Base-by-base conservation (phyloP, 306 rosid species). In the Cucumis cinereus region DNA sequence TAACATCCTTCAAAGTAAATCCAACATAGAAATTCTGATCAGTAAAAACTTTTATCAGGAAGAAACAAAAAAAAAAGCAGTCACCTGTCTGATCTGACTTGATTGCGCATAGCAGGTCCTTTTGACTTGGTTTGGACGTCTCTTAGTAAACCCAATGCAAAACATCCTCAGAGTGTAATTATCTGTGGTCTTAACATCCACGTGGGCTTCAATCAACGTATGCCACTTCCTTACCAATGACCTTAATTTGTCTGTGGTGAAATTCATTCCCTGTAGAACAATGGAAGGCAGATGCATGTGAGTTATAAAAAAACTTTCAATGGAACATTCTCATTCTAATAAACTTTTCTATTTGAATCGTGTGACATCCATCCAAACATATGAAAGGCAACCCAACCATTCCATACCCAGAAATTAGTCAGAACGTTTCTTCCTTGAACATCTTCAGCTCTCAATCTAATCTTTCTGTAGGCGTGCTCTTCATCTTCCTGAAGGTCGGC, bases 401-500 rank as follows among this genome's bases (percentile, higher is more conserved):
- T 7, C 23, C 88, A 75, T 90, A 94, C 99, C 96, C 96, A 92
- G 87, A 94, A 94, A 75, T 94, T 94, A 0, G 99, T 94, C 20
- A 92, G 81, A 16, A 94, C 96, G 81, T 87, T 89, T 81, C 77
- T 92, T 26, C 97, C 99, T 73, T 94, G 97, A 68, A 94, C 92
- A 81, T 94, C 99, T 77, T 94, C 99, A 56, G 96, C 96, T 77
- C 99, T 92, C 91, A 94, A 79, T 36, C 98, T 70, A 73, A 94
- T 89, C 99, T 94, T 94, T 77, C 93, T 90, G 95, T 81, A 94
- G 2, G 99, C 89, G 19, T 92, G 95, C 43, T 94, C 97, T 81
- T 94, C 99, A n/a, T 92, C 99, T 0, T 82, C 90, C 83, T 94
- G 98, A 67, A 94, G 99, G 82, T 94, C 99, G 61, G 99, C 99